Percentiles rank a stretch among this genome's conserved stretches.
These are phyloP conservation scores for Aspergillus sclerotiicarbonarius DNA, from an alignment of 495 filamentous ascomycete species.

Conservation along the genomic window DNA sequence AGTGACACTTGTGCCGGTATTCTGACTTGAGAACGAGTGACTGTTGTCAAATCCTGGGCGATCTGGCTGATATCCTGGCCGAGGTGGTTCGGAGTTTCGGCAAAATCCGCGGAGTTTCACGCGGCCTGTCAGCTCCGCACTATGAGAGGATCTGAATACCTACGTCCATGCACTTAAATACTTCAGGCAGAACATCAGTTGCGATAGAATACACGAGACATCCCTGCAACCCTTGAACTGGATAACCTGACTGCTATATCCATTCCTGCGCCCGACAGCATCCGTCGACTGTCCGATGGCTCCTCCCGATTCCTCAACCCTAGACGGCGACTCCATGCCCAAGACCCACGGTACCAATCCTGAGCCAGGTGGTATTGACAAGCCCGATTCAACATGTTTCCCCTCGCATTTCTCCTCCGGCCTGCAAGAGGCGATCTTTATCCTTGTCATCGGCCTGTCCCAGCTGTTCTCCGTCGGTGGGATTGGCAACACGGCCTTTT, in stretches of 20 bases:
- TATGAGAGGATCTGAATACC: not conserved
- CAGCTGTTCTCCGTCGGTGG: constrained; percentile 29
- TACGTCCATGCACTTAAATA: not conserved
- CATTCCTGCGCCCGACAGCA: no score
- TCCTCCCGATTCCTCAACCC: not conserved
- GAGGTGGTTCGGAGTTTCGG: not conserved
- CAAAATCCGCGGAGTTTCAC: constrained; percentile 1
- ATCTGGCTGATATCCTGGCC: no score
- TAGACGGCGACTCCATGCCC: not conserved
- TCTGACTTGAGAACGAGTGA: no score
- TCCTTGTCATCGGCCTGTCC: constrained; percentile 25
- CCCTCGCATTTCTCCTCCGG: constrained; percentile 11
- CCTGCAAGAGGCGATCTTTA: constrained; percentile 23
- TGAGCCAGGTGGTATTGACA: not conserved
- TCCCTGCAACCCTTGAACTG: no score
- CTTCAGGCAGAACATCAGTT: not conserved
- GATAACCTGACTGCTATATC: no score
- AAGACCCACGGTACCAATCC: not conserved
- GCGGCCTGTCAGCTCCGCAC: not conserved
- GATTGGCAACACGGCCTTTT: constrained; percentile 22
- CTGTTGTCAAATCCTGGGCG: no score
- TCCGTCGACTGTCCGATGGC: no score
- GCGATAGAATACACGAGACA: no score
- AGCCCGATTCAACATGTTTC: not conserved
- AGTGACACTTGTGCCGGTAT: no score